These are phyloP conservation scores for Malus hybrid DNA, from an alignment of 331 rosid genomes.

Conservation along the genomic window DNA sequence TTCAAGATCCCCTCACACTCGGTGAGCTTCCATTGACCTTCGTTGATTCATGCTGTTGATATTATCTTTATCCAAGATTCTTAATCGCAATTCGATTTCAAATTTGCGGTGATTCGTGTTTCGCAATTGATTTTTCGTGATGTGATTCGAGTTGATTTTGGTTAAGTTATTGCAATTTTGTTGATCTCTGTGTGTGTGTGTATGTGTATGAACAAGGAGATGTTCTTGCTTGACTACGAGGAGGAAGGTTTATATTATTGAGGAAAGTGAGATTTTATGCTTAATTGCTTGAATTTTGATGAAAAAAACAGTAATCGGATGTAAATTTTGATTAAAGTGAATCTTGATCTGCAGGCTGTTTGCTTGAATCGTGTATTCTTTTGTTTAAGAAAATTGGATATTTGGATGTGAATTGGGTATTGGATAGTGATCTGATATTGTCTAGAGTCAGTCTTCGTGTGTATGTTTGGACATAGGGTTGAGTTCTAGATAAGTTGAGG, in stretches of 20 bases:
- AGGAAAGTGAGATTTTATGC: not conserved
- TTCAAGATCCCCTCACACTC: constrained; percentile 1
- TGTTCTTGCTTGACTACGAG: not conserved
- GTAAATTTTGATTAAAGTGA: not conserved
- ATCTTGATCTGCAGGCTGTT: not conserved
- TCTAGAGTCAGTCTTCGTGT: not conserved
- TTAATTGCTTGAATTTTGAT: not conserved
- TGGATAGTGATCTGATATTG: not conserved
- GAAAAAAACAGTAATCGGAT: not conserved
- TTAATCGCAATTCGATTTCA: not conserved
- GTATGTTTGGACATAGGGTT: too few relatives aligned
- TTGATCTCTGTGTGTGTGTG: not conserved
- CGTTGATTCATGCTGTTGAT: not conserved
- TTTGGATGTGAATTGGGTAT: not conserved
- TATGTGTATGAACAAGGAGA: not conserved
- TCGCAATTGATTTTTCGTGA: not conserved
- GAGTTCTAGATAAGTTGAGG: not conserved
- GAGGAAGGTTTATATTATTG: not conserved
- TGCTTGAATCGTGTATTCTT: not conserved
- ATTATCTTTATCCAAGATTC: not conserved
- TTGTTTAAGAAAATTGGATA: not conserved
- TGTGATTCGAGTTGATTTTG: not conserved
- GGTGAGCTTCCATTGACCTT: not conserved
- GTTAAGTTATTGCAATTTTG: not conserved
- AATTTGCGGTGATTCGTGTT: not conserved